Evolutionary conservation across 306 rosid genomes (phyloP), one percentile per base, ranked within the genome.

Genomic region (Cicer pinnatifidum): DNA sequence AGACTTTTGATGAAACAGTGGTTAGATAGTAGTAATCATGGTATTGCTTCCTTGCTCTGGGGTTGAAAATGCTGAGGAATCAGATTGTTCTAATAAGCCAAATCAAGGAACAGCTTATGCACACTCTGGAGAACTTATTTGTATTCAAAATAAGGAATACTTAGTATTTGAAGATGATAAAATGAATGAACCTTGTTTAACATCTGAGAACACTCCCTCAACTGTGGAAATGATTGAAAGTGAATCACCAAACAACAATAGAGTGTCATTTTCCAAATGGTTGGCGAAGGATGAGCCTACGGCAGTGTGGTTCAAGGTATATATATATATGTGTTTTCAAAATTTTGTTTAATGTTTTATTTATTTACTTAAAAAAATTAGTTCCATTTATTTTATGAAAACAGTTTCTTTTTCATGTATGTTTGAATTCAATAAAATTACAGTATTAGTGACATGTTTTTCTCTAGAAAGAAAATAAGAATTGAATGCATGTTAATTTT

Each of bases 261-360:
- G 68, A 77, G 89, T 83, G 51, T 75, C 88, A 83, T 81, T 82
- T 81, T 73, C 80, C 6, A 91, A 86, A 71, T 88, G 90, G 97
- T 80, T 93, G 59, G 86, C 85, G 80, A 86, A 82, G 51, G 97
- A 91, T 58, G 90, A 80, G 72, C 78, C 98, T 56, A 73, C 86
- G 66, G 91, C 97, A 35, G 58, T 93, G 79, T 93, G 98, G 98
- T 89, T 88, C 63, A 92, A 90, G 98, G 98, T 92, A 83, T 46
- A 13, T 72, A 76, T 67, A n/a, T 79, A 23, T 3, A 2, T 2
- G 20, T 17, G 9, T 41, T 48, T n/a, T 23, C 52, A 61, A 19
- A 71, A 20, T 78, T 56, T 78, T 35, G 37, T 40, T 23, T 2
- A 23, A 44, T 69, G 53, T 69, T 52, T 44, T 19, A 20, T 13